A percentile compares a stretch with the other conserved stretches of the same genome.
Conservation (phyloP, 352 stramenopile genomes). For the Detonula confervacea region DNA sequence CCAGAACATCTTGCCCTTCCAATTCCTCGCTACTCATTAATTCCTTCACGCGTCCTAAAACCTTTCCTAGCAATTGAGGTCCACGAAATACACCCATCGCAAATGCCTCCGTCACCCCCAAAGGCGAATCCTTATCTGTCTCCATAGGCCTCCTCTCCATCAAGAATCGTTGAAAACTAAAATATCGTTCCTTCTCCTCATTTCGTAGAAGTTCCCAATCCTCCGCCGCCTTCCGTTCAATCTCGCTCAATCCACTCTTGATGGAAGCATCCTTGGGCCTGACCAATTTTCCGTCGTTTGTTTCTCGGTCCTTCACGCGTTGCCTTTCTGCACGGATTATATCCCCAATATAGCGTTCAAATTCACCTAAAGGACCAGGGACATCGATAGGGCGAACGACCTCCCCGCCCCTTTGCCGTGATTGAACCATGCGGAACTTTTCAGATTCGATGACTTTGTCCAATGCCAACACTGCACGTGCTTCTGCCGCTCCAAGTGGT, state of each 20-base stretch:
- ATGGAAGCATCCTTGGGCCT: slow-evolving; percentile 74
- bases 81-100: slow-evolving; percentile 71
- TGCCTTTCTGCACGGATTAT: slow-evolving; percentile 68
- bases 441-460: slow-evolving; percentile 69
- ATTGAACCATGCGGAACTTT: slow-evolving; percentile 69
- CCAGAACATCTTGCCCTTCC: slow-evolving; percentile 42
- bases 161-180: slow-evolving; percentile 68
- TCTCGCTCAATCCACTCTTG: slow-evolving; percentile 69
- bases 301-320: slow-evolving; percentile 57
- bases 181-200: slow-evolving; percentile 73
- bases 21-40: slow-evolving; percentile 69
- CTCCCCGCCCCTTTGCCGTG: slow-evolving; percentile 53
- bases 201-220: slow-evolving; percentile 61
- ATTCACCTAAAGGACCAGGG: slow-evolving; percentile 75
- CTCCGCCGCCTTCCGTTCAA: slow-evolving; percentile 66
- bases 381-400: slow-evolving; percentile 78
- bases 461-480: slow-evolving; percentile 59
- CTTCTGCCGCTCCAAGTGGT: slow-evolving; percentile 72
- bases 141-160: slow-evolving; percentile 77
- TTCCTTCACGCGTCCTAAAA: slow-evolving; percentile 72
- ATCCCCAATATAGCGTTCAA: slow-evolving; percentile 70
- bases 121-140: slow-evolving; percentile 47
- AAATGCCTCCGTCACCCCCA: slow-evolving; percentile 75
- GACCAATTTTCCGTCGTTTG: slow-evolving; percentile 55
- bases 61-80: slow-evolving; percentile 64